Evolutionary conservation across 164 flowering plant species (phyloP).

Genomic region (Hamamelis virginiana): DNA sequence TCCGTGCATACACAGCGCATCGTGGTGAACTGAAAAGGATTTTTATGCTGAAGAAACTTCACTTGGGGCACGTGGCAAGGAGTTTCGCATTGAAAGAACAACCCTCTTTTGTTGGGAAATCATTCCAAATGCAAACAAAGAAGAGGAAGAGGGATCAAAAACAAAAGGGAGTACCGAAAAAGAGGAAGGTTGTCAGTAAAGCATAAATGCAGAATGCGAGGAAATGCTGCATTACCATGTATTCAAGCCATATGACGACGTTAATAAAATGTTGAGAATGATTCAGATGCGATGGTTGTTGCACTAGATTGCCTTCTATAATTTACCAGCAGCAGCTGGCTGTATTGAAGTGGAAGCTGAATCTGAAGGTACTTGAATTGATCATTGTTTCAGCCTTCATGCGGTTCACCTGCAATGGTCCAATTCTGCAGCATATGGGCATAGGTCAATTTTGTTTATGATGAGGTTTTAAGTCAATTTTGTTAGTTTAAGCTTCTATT

Average conservation of each 20-base stretch:
- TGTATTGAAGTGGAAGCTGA: neutral
- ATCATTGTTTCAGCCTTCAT: neutral
- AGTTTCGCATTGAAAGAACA: slow-evolving; percentile 91
- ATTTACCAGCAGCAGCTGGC: neutral
- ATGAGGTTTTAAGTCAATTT: too few species aligned
- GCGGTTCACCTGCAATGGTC: neutral
- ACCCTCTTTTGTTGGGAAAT: slow-evolving; percentile 77
- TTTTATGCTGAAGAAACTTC: slow-evolving; percentile 87
- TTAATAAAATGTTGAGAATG: neutral
- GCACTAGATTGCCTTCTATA: neutral
- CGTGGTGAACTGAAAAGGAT: slow-evolving; percentile 89
- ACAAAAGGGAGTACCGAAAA: slow-evolving; percentile 41
- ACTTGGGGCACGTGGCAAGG: slow-evolving; percentile 86
- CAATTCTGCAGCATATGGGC: neutral
- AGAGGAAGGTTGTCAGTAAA: slow-evolving; percentile 33
- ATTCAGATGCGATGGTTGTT: neutral
- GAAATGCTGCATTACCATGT: neutral
- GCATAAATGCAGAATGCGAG: slow-evolving; percentile 16
- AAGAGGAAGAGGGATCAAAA: slow-evolving; percentile 73
- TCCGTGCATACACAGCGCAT: slow-evolving; percentile 89
- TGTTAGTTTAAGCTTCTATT: too few species aligned
- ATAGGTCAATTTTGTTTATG: neutral
- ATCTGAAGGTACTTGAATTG: neutral
- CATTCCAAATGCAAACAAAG: slow-evolving; percentile 55
- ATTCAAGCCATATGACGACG: neutral